Base-by-base conservation (phyloP, 495 filamentous ascomycete genomes). In the Stereocaulon alpinum region DNA sequence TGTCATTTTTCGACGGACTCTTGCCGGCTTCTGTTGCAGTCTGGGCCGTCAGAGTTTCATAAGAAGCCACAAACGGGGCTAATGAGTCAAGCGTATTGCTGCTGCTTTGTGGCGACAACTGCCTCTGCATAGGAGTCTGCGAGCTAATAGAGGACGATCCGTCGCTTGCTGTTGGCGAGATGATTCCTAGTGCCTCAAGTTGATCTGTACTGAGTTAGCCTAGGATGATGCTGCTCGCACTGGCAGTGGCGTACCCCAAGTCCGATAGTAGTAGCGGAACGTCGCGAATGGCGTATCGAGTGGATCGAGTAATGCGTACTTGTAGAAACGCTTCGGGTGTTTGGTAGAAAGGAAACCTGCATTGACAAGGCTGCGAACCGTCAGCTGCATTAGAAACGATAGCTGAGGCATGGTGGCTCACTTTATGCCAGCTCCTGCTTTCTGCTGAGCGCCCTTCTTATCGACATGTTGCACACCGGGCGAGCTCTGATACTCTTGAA, bases 291-390 rank as follows among this genome's bases (percentile, higher is more conserved):
- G 74, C 52, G 61, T 55, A 59, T 77, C 74, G 5, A 72, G 59
- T 22, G 74, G 71, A 60, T 76, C 74, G 29, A 75, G 63, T 27
- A 77, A 68, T 1, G 70, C 66, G 55, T 73, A 76, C 17, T 67
- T 70, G 64, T 77, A 77, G 62, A 67, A 72, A 15, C 71, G 69
- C 40, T 67, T 67, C 5, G 71, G 72, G 40, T 73, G 59, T 9
- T 67, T 58, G 30, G 55, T 42, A 12, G 61, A 45, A 6, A 72
- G 49, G 20, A 47, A 27, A 15, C 74, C 74, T 18, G 64, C 72
- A 30, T 69, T 70, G 52, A 68, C 54, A 3, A 77, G 60, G 57
- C 74, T 74, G 41, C 56, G 14, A 17, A 27, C 9, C 18, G 10
- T 57, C 15, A 64, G 51, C 37, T 22, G 32, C 30, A 14, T 54